Conservation (phyloP, 2,329 filamentous ascomycete species). For the Sporothrix variecibatus region DNA sequence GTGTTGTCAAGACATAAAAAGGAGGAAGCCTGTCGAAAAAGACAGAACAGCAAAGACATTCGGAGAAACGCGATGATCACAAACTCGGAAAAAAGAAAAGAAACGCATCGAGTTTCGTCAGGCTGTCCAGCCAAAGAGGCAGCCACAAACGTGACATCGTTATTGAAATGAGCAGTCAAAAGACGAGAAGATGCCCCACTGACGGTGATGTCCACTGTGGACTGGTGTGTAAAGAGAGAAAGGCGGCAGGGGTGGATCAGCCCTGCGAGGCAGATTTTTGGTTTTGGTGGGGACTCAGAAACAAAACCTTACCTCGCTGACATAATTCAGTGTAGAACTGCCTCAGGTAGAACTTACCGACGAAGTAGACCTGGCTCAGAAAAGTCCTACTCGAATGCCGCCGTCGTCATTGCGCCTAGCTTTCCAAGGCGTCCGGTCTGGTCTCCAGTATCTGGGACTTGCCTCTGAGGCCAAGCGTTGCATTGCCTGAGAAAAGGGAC, state of each 20-base stretch:
- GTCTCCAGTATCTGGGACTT: neutral
- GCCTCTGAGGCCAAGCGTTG: neutral
- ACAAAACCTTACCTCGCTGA: neutral
- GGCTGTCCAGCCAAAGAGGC: neutral
- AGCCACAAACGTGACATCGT: neutral
- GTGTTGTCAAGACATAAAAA: neutral
- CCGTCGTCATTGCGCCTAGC: neutral
- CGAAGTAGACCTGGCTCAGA: too few species aligned
- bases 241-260: conserved; percentile 13
- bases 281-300: neutral
- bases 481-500: neutral
- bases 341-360: neutral
- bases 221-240: neutral
- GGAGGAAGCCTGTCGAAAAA: neutral
- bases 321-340: conserved; percentile 2
- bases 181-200: neutral
- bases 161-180: too few species aligned
- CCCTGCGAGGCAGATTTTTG: conserved; percentile 26
- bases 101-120: neutral
- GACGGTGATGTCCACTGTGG: neutral
- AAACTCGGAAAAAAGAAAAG: neutral
- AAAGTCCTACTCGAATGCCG: neutral
- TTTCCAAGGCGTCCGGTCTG: conserved; percentile 1
- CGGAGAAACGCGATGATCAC: neutral
- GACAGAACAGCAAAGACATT: neutral